Evolutionary conservation across 2,329 filamentous ascomycete genomes (phyloP).

Genomic region (Epichloe bromicola): DNA sequence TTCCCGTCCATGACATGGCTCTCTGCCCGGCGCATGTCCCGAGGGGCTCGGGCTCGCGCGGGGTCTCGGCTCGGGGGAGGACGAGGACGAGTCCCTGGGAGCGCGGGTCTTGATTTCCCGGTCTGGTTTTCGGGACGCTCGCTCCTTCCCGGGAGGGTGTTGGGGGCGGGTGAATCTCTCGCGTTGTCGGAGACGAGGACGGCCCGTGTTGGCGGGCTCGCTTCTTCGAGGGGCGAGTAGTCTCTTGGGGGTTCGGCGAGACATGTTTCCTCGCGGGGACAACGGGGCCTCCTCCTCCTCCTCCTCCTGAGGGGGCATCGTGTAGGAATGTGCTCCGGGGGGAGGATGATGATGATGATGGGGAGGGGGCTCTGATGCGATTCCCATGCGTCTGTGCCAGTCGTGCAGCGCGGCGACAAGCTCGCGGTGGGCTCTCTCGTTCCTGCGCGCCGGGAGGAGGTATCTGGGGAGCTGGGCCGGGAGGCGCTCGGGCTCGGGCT

Average conservation of each 20-base stretch:
- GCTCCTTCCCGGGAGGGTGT: no score
- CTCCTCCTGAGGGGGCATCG: not conserved
- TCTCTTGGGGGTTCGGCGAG: not conserved
- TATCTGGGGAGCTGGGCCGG: constrained; percentile 67
- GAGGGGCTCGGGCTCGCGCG: no score
- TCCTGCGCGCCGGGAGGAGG: constrained; percentile 50
- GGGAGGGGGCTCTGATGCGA: not conserved
- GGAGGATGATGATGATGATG: not conserved
- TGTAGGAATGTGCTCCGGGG: constrained; percentile 2
- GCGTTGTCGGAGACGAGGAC: not conserved
- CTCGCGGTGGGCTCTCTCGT: constrained; percentile 43
- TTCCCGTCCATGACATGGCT: no score
- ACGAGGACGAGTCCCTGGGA: no score
- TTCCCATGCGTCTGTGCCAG: constrained; percentile 16
- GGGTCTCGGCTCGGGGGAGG: no score
- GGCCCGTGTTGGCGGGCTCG: not conserved
- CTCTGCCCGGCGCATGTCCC: no score
- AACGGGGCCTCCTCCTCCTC: not conserved
- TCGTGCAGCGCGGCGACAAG: constrained; percentile 47
- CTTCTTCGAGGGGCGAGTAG: not conserved
- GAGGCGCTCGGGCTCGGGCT: constrained; percentile 58
- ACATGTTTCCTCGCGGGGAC: not conserved
- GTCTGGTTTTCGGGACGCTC: no score
- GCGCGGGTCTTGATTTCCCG: no score
- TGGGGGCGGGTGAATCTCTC: not conserved